Conservation (phyloP, 495 filamentous ascomycete genomes). For the Cryomyces antarcticus region DNA sequence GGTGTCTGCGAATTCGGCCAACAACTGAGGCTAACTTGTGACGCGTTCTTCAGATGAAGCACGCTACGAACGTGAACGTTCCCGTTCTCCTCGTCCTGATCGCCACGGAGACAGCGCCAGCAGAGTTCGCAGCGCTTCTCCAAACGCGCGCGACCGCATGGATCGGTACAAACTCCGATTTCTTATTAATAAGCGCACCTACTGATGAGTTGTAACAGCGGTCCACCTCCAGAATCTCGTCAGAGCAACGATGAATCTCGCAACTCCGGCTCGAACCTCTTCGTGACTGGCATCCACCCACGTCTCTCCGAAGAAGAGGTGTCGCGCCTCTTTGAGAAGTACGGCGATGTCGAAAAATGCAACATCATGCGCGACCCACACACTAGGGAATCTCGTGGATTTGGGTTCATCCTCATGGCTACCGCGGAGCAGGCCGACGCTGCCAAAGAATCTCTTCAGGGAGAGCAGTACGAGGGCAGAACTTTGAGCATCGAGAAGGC, state of each 20-base stretch:
- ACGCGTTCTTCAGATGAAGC: conserved; percentile 10
- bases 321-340: conserved; percentile 91
- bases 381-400: conserved; percentile 93
- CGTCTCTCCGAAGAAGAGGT: conserved; percentile 81
- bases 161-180: conserved; percentile 41
- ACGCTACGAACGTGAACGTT: conserved; percentile 46
- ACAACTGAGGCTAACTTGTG: conserved; percentile 1
- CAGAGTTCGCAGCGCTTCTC: conserved; percentile 26
- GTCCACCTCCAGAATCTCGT: conserved; percentile 18
- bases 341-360: conserved; percentile 94
- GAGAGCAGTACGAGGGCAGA: conserved; percentile 85
- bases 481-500: conserved; percentile 98
- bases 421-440: conserved; percentile 85
- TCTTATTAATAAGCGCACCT: background rate
- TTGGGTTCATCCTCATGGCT: conserved; percentile 98
- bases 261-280: conserved; percentile 94
- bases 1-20: too few species aligned
- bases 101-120: conserved; percentile 36
- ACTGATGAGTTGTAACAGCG: conserved; percentile 14
- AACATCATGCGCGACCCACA: conserved; percentile 99
- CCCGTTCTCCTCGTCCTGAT: conserved; percentile 72
- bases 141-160: conserved; percentile 46
- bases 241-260: conserved; percentile 52
- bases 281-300: conserved; percentile 95
- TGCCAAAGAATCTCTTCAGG: conserved; percentile 88